phyloP scores from a whole-genome alignment of 345 rosid genomes.

The Salix koriyanagi region DNA sequence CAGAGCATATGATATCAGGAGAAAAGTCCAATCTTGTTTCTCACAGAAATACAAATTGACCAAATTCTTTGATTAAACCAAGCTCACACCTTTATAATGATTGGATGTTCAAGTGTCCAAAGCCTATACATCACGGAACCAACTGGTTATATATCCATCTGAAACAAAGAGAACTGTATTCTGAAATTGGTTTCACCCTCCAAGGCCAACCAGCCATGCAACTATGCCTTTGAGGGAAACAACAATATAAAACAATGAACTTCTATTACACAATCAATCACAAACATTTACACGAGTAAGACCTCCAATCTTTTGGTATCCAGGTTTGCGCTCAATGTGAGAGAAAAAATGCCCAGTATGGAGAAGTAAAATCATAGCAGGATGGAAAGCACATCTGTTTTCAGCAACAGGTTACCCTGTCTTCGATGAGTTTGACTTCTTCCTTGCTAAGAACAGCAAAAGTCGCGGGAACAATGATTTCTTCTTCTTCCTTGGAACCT shows the following conservation, averaged over 20 bases:
- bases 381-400: neutral
- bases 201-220: conserved; percentile 6
- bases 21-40: neutral
- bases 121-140: conserved; percentile 14
- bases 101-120: neutral
- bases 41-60: neutral
- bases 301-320: conserved; percentile 7
- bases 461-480: conserved; percentile 66
- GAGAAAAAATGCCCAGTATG: conserved; percentile 3
- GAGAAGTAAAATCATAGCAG: conserved; percentile 16
- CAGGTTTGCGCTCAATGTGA: conserved; percentile 1
- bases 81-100: conserved; percentile 17
- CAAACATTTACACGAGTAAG: conserved; percentile 33
- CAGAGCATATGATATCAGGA: neutral
- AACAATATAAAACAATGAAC: conserved; percentile 16
- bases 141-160: conserved; percentile 3
- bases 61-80: conserved; percentile 21
- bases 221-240: conserved; percentile 4
- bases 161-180: neutral
- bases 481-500: conserved; percentile 63
- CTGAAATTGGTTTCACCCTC: conserved; percentile 14
- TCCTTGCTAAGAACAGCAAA: conserved; percentile 60
- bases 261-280: conserved; percentile 30
- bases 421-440: conserved; percentile 49
- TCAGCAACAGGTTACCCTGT: conserved; percentile 12